A percentile compares a stretch with the other conserved stretches of the same genome.
phyloP scores from a whole-genome alignment of 768 basidiomycete species.

The Suillus placidus region DNA sequence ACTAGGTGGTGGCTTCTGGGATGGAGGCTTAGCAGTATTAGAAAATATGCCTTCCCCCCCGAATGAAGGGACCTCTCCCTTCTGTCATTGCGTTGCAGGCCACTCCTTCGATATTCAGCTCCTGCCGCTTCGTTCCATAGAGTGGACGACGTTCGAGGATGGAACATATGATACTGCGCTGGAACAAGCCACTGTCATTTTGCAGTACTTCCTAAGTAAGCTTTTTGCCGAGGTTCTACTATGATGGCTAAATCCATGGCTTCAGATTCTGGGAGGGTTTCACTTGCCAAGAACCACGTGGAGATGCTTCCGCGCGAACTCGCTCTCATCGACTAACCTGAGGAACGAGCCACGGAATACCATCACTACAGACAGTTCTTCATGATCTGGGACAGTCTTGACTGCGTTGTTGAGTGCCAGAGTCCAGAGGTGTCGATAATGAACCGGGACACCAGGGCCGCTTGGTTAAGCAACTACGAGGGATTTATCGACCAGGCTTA shows the following conservation, averaged over 20 bases:
- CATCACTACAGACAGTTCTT: constrained; percentile 83
- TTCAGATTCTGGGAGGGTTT: constrained; percentile 72
- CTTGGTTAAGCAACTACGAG: constrained; percentile 69
- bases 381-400: constrained; percentile 67
- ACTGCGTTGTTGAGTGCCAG: constrained; percentile 62
- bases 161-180: constrained; percentile 78
- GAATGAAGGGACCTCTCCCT: constrained; percentile 58
- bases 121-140: constrained; percentile 81
- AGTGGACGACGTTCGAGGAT: constrained; percentile 86
- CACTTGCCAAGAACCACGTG: constrained; percentile 63
- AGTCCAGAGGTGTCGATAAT: constrained; percentile 57
- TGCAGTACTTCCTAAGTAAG: constrained; percentile 89
- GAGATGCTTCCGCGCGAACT: constrained; percentile 66
- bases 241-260: background rate
- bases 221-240: constrained; percentile 5
- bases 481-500: constrained; percentile 63
- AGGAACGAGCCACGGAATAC: constrained; percentile 74
- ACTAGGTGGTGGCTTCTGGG: constrained; percentile 80
- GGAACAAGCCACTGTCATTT: constrained; percentile 83
- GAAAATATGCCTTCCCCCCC: constrained; percentile 45
- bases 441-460: constrained; percentile 53
- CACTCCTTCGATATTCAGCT: constrained; percentile 58
- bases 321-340: constrained; percentile 61
- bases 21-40: constrained; percentile 55
- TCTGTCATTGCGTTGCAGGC: constrained; percentile 60